phyloP scores from a whole-genome alignment of 345 rosid genomes.

The Moringa oleifera region DNA sequence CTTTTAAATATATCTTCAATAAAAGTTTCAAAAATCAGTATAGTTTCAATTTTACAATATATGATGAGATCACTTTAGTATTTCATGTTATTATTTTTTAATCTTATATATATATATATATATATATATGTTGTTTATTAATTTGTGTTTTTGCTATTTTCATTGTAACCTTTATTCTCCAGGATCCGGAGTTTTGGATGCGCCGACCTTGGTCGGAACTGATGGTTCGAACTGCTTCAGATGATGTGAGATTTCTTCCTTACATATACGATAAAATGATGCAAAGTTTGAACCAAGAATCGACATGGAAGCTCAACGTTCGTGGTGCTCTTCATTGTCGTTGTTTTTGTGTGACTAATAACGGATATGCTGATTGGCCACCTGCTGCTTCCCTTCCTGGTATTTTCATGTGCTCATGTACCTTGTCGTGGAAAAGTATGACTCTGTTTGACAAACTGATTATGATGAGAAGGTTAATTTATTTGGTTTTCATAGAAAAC shows the following conservation, averaged over 20 bases:
- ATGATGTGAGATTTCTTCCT: slow-evolving; percentile 73
- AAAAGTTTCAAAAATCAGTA: too few relatives aligned
- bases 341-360: slow-evolving; percentile 61
- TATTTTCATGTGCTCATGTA: slow-evolving; percentile 12
- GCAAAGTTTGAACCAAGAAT: slow-evolving; percentile 48
- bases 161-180: slow-evolving; percentile 13
- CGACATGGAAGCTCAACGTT: slow-evolving; percentile 54
- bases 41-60: too few relatives aligned
- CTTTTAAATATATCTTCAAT: too few relatives aligned
- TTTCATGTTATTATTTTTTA: too few relatives aligned
- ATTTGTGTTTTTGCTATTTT: too few relatives aligned
- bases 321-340: slow-evolving; percentile 56
- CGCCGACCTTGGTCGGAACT: slow-evolving; percentile 54
- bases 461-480: too few relatives aligned
- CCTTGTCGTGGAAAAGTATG: too few relatives aligned
- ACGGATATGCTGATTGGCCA: slow-evolving; percentile 56
- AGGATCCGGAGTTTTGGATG: slow-evolving; percentile 70
- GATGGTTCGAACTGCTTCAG: slow-evolving; percentile 76
- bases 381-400: slow-evolving; percentile 54
- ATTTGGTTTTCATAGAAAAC: slow-evolving; percentile 24
- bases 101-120: too few relatives aligned
- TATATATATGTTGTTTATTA: too few relatives aligned
- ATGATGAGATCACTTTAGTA: too few relatives aligned
- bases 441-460: too few relatives aligned
- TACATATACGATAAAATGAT: slow-evolving; percentile 53